Conservation (phyloP, 2,329 filamentous ascomycete genomes). For the Phyllosticta citrichinensis region DNA sequence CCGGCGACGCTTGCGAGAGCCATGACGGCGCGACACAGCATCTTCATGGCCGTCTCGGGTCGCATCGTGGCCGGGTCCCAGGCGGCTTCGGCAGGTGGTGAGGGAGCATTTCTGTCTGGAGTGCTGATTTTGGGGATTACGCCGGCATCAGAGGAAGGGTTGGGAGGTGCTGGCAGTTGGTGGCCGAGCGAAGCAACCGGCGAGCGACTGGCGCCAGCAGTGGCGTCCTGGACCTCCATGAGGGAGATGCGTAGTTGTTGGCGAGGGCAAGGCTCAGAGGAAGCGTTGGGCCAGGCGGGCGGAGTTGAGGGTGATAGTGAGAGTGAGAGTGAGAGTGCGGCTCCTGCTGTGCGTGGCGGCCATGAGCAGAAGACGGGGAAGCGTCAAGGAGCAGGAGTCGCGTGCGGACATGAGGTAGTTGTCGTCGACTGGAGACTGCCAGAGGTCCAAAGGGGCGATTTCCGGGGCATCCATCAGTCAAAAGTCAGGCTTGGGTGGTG, state of each 20-base stretch:
- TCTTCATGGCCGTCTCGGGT: conserved; percentile 63
- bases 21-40: conserved; percentile 53
- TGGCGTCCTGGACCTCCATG: neutral
- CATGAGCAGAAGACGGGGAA: conserved; percentile 6
- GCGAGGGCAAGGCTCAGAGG: no score
- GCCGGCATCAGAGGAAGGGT: conserved; percentile 31
- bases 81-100: conserved; percentile 29
- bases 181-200: neutral
- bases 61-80: conserved; percentile 65
- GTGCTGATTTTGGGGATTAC: conserved; percentile 27
- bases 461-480: neutral
- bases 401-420: conserved; percentile 4
- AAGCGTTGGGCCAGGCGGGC: no score
- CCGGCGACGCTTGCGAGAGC: conserved; percentile 62
- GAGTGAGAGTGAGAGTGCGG: neutral
- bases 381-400: conserved; percentile 5
- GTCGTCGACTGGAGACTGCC: neutral
- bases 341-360: conserved; percentile 4
- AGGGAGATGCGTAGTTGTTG: neutral
- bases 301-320: neutral
- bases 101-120: conserved; percentile 25
- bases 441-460: conserved; percentile 6
- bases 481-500: conserved; percentile 6
- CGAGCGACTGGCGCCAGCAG: neutral
- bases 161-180: conserved; percentile 25